Base-by-base conservation (phyloP, 1,284 basidiomycete genomes). In the Apiotrichum gamsii region DNA sequence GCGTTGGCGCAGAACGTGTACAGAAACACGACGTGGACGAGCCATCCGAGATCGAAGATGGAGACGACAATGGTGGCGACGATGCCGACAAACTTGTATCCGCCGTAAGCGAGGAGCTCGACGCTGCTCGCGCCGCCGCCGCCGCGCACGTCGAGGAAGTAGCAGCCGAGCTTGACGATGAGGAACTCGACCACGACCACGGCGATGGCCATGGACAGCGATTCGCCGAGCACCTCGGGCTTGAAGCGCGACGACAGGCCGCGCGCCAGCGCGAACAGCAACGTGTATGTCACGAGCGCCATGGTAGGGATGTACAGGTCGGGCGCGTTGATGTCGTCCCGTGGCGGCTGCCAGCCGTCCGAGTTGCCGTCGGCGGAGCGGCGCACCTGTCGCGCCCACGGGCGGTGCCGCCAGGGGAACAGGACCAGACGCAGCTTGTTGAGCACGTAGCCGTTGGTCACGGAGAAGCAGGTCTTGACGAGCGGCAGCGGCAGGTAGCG, bases 231-330 rank as follows among this genome's bases (percentile, higher is more conserved):
- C 42, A 96, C 83, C 60, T 88, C 84, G 9, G 94, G 93, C 64
- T 91, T 83, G 70, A 96, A 97, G 40, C 82, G 80, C 38, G 82
- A 80, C 51, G 87, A 79, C 11, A 95, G 75, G 19, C 94, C 94
- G 4, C 87, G 83, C 51, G 88, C 82, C 18, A 96, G 76, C 1
- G 89, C 89, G 14, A 82, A 82, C 4, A 95, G 76, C 20, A 98
- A 83, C 57, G 96, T 85, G 68, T 97, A 98, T 0, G 95, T 97
- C 18, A 95, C 89, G 23, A 98, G 78, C 0, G 91, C 87, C 94
- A 98, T 98, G 16, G 84, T 77, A 5, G 95, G 94, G 54, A 98
- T 97, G 72, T 98, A 98, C 20, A 97, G 75, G 72, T 98, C 94
- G 0, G 95, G 94, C 45, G 84, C 86, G 67, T 98, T 98, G 58